Conservation (phyloP, 352 stramenopile genomes). For the Pythium chondricola region DNA sequence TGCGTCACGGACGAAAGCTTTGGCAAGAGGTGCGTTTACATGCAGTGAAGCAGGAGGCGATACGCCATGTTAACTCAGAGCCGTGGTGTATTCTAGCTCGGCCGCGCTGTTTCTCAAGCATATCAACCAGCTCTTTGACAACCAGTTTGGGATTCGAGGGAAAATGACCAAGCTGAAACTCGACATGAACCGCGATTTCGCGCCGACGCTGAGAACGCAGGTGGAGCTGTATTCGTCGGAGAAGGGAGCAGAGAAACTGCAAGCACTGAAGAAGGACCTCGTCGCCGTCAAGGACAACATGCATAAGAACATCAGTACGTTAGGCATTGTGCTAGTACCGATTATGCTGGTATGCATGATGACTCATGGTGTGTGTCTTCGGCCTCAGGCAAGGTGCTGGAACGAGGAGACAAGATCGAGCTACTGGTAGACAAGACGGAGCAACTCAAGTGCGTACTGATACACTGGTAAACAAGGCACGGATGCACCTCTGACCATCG, state of each 20-base stretch:
- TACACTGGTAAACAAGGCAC: too few species aligned
- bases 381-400: constrained; percentile 76
- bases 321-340: too few species aligned
- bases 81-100: constrained; percentile 27
- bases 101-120: constrained; percentile 79
- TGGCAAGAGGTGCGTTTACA: constrained; percentile 58
- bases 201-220: constrained; percentile 75
- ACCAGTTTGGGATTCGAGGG: constrained; percentile 79
- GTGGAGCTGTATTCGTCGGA: constrained; percentile 79
- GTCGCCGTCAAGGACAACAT: constrained; percentile 74
- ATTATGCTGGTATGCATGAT: not conserved
- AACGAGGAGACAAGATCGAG: constrained; percentile 86
- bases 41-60: not conserved
- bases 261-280: constrained; percentile 77
- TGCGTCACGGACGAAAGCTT: constrained; percentile 77
- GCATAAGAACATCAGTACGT: constrained; percentile 78
- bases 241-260: constrained; percentile 64
- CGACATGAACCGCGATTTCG: constrained; percentile 85
- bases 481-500: too few species aligned
- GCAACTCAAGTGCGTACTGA: constrained; percentile 55
- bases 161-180: constrained; percentile 86
- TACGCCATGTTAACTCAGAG: constrained; percentile 1
- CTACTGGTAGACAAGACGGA: constrained; percentile 84
- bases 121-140: constrained; percentile 83
- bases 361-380: not conserved